A percentile compares a stretch with the other conserved stretches of the same genome.
Evolutionary conservation across 116 monocot genomes (phyloP).

Genomic region (Phalaenopsis hybrid): DNA sequence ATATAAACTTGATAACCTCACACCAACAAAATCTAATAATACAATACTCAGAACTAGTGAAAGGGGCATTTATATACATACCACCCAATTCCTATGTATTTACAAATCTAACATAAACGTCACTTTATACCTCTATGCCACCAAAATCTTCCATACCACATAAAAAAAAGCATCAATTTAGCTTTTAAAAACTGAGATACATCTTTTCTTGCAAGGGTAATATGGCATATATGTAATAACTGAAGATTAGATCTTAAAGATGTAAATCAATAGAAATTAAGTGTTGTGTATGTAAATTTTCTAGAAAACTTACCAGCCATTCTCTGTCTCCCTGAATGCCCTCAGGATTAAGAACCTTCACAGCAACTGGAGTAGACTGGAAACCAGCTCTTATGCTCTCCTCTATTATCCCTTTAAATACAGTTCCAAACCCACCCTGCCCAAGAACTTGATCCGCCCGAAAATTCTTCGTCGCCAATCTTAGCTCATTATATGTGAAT

Average conservation of each 20-base stretch:
- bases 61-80: no score
- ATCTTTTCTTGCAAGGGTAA: no score
- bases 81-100: no score
- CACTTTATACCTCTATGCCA: no score
- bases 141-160: no score
- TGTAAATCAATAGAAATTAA: not conserved
- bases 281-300: not conserved
- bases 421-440: slow-evolving; percentile 90
- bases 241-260: no score
- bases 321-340: slow-evolving; percentile 88
- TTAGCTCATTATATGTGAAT: slow-evolving; percentile 62
- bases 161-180: no score
- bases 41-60: not conserved
- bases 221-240: no score
- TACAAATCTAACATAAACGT: no score
- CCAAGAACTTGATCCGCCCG: slow-evolving; percentile 70
- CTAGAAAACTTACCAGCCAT: slow-evolving; percentile 64
- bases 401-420: slow-evolving; percentile 78
- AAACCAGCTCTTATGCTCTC: slow-evolving; percentile 58
- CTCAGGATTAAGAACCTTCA: slow-evolving; percentile 79
- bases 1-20: not conserved
- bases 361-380: slow-evolving; percentile 59
- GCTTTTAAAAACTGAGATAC: no score
- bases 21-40: not conserved
- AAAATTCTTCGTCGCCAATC: slow-evolving; percentile 58